Percentiles rank a stretch among this genome's conserved stretches.
phyloP scores from a whole-genome alignment of 2,329 filamentous ascomycete species.

The Penicillium sp. region DNA sequence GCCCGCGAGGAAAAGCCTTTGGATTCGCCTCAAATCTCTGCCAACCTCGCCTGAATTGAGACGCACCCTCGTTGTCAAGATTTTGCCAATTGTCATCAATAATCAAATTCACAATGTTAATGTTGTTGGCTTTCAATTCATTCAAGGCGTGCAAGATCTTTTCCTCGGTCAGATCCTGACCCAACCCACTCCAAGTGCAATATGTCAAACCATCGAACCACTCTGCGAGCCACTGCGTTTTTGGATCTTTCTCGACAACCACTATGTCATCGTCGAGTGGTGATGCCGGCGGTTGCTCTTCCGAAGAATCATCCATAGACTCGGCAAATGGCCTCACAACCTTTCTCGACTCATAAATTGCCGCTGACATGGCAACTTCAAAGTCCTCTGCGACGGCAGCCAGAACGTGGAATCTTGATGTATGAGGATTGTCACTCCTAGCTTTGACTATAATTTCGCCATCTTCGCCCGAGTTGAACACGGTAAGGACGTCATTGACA shows the following conservation, averaged over 20 bases:
- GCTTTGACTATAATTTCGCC: constrained; percentile 64
- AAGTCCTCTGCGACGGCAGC: constrained; percentile 67
- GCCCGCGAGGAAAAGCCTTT: constrained; percentile 69
- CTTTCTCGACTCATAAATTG: constrained; percentile 80
- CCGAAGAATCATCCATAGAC: constrained; percentile 5
- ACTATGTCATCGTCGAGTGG: constrained; percentile 39
- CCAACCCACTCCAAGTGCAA: constrained; percentile 94
- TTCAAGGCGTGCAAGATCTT: constrained; percentile 73
- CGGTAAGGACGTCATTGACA: constrained; percentile 61
- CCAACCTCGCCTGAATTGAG: constrained; percentile 57
- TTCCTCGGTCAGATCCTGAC: constrained; percentile 72
- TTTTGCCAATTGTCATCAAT: constrained; percentile 98
- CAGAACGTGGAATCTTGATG: constrained; percentile 57
- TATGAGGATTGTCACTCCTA: constrained; percentile 59
- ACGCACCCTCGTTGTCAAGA: constrained; percentile 53
- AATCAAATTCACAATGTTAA: constrained; percentile 78
- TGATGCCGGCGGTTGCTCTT: constrained; percentile 25
- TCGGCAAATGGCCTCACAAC: constrained; percentile 43
- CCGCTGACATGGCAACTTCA: constrained; percentile 69
- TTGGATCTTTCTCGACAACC: constrained; percentile 37
- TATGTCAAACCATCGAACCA: constrained; percentile 94
- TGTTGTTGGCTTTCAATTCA: constrained; percentile 61
- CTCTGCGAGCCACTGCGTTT: constrained; percentile 64
- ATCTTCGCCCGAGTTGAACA: constrained; percentile 59
- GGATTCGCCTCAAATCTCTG: constrained; percentile 79